Base-by-base conservation (phyloP, 305 asterid species). In the Solanum aculeatissimum region DNA sequence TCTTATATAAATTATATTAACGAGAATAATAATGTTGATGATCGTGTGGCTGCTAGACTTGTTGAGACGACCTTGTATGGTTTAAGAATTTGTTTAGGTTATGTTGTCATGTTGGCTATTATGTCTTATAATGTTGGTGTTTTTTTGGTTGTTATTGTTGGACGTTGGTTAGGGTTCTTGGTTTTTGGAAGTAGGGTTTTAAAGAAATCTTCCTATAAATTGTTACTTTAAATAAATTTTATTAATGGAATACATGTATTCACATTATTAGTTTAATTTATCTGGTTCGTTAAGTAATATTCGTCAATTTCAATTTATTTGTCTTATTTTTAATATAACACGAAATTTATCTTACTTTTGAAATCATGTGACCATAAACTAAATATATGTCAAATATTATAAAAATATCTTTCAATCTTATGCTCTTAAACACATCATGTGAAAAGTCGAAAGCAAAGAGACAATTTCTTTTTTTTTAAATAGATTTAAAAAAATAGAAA, bases 121-220 rank as follows among this genome's bases (percentile, higher is more conserved):
- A 95, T 95, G 96, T 94, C 96, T 9, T 95, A 93, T 69, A 92
- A 95, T 84, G 92, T 82, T n/a, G 97, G 97, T 4, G 93, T 91
- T 13, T 93, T 95, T 38, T 81, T 95, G 3, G 94, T 86, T 5
- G 98, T 95, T 29, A 55, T 95, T 40, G 89, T 87, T 10, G 98
- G 97, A 0, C 97, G 91, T 8, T 85, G 87, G 1, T 23, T 90
- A 7, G 97, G 98, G 11, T 94, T 95, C 63, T 92, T 92, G 85
- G 65, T 92, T n/a, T 92, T 91, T 68, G 75, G 84, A 68, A 81
- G 62, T 81, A 27, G 45, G 60, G 60, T 49, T 9, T 62, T 25
- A 5, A 81, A 2, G 60, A 42, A 62, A 68, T 14, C 27, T 38
- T 19, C 25, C 51, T 38, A 19, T 69, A 29, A 69, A 0, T 19